Evolutionary conservation across 352 stramenopile genomes (phyloP), one percentile per base, ranked within the genome.

Genomic region (Globisporangium camurandrum): DNA sequence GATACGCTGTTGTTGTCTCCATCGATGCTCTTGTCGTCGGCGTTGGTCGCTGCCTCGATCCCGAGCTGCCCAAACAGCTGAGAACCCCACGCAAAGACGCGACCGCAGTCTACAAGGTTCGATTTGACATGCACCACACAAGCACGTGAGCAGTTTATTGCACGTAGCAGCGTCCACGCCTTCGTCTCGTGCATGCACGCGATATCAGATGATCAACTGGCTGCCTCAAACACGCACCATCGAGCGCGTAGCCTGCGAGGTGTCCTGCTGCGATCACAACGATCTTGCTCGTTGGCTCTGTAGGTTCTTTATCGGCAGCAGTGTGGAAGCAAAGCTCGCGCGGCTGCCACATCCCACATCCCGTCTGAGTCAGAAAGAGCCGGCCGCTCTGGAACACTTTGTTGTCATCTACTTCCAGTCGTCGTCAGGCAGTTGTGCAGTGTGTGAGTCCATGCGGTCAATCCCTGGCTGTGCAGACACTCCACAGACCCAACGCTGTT

Each of bases 61-160:
- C 81, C 81, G 8, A 90, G 54, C 46, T 90, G 78, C 0, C 75
- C 81, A 24, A 78, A 77, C 14, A 66, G 53, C 4, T 67, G 57
- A 4, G 64, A 61, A 0, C 81, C 81, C 81, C 81, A 93, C 3
- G 78, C 67, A 41, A 67, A 86, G 10, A 86, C 30, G 0, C 43
- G 47, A 0, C 76, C 78, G 20, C 64, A 41, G 16, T 72, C 74
- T 76, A 27, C n/a, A 37, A 24, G 11, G 17, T 9, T 39, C n/a
- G n/a, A n/a, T n/a, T n/a, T n/a, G n/a, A n/a, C n/a, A n/a, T n/a
- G n/a, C n/a, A n/a, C n/a, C n/a, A n/a, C n/a, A n/a, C n/a, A n/a
- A n/a, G n/a, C n/a, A n/a, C n/a, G n/a, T n/a, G n/a, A n/a, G n/a
- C n/a, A n/a, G n/a, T n/a, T n/a, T n/a, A n/a, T n/a, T n/a, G n/a